Evolutionary conservation across 2,329 filamentous ascomycete genomes (phyloP).

Genomic region (Teratosphaeria nubilosa): DNA sequence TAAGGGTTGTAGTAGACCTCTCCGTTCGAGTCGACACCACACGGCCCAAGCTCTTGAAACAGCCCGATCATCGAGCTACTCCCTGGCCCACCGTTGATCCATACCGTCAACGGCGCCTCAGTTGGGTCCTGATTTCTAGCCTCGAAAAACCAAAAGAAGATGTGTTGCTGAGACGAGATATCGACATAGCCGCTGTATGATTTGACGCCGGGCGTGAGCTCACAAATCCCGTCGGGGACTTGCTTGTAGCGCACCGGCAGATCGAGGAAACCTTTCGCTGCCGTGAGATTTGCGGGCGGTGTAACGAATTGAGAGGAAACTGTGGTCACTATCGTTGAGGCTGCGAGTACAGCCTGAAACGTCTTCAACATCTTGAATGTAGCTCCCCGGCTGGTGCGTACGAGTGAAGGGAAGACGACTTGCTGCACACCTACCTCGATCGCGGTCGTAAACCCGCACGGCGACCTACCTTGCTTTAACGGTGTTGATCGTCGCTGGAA

Average conservation of each 20-base stretch:
- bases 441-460: neutral
- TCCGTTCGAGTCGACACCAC: conserved; percentile 30
- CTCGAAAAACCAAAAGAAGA: conserved; percentile 49
- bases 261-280: conserved; percentile 35
- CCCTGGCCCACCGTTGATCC: conserved; percentile 52
- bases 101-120: conserved; percentile 49
- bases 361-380: neutral
- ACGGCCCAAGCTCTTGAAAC: conserved; percentile 32
- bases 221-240: conserved; percentile 45
- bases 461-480: neutral
- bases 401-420: neutral
- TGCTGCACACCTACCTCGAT: neutral
- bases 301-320: conserved; percentile 34
- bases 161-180: conserved; percentile 41
- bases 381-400: neutral
- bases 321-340: neutral
- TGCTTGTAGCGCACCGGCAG: conserved; percentile 50
- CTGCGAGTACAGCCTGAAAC: neutral
- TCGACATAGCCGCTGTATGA: conserved; percentile 48
- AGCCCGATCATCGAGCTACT: conserved; percentile 48
- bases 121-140: conserved; percentile 39
- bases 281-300: conserved; percentile 34
- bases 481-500: neutral
- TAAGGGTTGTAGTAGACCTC: conserved; percentile 43
- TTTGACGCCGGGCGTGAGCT: conserved; percentile 46